Percentiles rank a stretch among this genome's conserved stretches.
These are phyloP conservation scores for Calocybe gambosa DNA, from an alignment of 1,284 basidiomycete species.

Conservation along the genomic window DNA sequence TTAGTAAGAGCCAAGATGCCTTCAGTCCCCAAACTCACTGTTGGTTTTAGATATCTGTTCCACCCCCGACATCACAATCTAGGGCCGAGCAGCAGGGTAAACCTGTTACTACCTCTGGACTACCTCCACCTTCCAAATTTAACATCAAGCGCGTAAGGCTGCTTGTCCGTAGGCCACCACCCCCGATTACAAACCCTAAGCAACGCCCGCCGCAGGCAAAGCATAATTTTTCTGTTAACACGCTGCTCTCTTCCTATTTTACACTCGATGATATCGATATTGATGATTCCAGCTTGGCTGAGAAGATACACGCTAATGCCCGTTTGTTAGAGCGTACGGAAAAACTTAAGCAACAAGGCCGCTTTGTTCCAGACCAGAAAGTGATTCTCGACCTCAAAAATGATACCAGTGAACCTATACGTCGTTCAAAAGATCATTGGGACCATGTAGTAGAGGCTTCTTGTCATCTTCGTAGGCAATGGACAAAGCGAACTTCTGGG, in stretches of 20 bases:
- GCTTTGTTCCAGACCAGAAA: conserved; percentile 30
- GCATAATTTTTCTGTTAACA: conserved; percentile 47
- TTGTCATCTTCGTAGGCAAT: conserved; percentile 25
- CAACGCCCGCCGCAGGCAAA: conserved; percentile 55
- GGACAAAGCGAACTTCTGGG: conserved; percentile 39
- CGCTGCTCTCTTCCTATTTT: conserved; percentile 58
- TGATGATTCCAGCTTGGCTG: conserved; percentile 35
- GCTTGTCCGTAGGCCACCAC: conserved; percentile 59
- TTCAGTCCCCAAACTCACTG: not conserved
- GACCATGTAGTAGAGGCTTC: conserved; percentile 46
- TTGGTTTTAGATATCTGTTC: not conserved
- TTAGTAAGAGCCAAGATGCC: not conserved
- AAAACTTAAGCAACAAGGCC: conserved; percentile 33
- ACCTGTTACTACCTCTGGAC: not conserved
- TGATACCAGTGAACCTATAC: conserved; percentile 19
- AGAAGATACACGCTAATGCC: conserved; percentile 45
- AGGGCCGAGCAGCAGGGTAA: not conserved
- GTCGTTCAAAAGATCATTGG: conserved; percentile 42
- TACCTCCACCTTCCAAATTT: conserved; percentile 21
- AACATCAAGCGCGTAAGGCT: conserved; percentile 59
- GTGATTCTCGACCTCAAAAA: conserved; percentile 24
- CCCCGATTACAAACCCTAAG: conserved; percentile 55
- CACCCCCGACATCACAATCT: conserved; percentile 1
- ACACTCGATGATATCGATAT: conserved; percentile 45
- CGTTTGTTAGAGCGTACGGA: conserved; percentile 48